Evolutionary conservation across 352 stramenopile species (phyloP).

Genomic region (Pythium aquatile): DNA sequence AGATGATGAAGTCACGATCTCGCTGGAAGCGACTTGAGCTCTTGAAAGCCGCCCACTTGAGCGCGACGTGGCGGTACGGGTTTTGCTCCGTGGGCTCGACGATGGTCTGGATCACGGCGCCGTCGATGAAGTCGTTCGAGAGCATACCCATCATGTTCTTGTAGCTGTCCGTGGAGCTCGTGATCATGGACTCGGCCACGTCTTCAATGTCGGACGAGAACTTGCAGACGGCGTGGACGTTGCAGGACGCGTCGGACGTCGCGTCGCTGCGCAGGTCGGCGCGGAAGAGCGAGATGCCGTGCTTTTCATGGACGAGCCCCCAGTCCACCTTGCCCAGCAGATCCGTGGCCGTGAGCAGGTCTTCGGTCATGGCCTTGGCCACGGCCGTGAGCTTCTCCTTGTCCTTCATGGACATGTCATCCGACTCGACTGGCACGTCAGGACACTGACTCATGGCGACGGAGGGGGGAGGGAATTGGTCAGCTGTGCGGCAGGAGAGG

Average conservation of each 20-base stretch:
- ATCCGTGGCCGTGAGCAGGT: slow-evolving; percentile 72
- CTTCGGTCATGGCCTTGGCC: slow-evolving; percentile 82
- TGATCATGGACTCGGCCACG: slow-evolving; percentile 82
- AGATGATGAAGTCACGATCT: slow-evolving; percentile 78
- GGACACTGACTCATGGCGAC: slow-evolving; percentile 10
- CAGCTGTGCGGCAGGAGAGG: background rate
- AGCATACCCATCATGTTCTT: slow-evolving; percentile 86
- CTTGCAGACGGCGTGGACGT: slow-evolving; percentile 85
- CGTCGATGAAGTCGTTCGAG: slow-evolving; percentile 82
- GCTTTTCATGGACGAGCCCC: slow-evolving; percentile 75
- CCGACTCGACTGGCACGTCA: slow-evolving; percentile 16
- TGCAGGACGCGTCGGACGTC: slow-evolving; percentile 69
- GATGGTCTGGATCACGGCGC: slow-evolving; percentile 79
- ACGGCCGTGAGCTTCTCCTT: slow-evolving; percentile 65
- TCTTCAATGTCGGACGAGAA: slow-evolving; percentile 80
- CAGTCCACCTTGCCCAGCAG: slow-evolving; percentile 70
- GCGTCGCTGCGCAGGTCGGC: slow-evolving; percentile 55
- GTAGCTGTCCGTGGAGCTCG: slow-evolving; percentile 70
- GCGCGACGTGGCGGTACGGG: slow-evolving; percentile 73
- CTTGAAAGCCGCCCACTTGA: slow-evolving; percentile 88
- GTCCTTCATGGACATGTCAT: slow-evolving; percentile 53
- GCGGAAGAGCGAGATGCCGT: slow-evolving; percentile 82
- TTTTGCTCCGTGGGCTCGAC: slow-evolving; percentile 60
- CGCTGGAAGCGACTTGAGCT: slow-evolving; percentile 76
- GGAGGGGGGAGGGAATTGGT: background rate